Evolutionary conservation across 1,284 basidiomycete species (phyloP).

Genomic region (Melampsora larici-populina): DNA sequence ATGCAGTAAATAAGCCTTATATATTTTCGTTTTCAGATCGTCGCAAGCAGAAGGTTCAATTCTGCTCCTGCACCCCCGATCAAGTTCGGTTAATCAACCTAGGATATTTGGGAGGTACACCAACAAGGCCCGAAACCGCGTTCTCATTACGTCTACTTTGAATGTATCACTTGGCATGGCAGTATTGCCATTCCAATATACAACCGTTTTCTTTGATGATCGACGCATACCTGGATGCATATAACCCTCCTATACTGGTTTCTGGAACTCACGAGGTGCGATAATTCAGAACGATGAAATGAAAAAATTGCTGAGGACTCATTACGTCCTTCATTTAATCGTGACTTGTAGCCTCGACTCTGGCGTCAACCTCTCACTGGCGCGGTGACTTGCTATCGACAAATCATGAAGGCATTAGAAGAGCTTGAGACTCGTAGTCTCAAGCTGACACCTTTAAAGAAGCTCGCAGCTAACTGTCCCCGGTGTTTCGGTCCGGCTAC

Average conservation of each 20-base stretch:
- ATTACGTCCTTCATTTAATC: not conserved
- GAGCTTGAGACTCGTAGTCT: not conserved
- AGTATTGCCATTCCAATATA: not conserved
- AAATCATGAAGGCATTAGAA: not conserved
- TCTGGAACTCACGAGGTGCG: not conserved
- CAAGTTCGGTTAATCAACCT: not conserved
- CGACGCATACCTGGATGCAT: too few relatives aligned
- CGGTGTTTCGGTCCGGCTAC: slow-evolving; percentile 9
- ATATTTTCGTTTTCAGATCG: too few relatives aligned
- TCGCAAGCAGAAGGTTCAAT: not conserved
- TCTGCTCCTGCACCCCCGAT: slow-evolving; percentile 13
- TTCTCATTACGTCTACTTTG: slow-evolving; percentile 10
- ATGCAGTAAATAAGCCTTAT: too few relatives aligned
- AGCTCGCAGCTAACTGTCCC: not conserved
- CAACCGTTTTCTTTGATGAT: too few relatives aligned
- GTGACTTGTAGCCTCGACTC: not conserved
- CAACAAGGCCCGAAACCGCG: not conserved
- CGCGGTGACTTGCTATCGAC: not conserved
- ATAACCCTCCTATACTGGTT: not conserved
- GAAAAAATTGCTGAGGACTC: too few relatives aligned
- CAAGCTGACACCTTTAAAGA: not conserved
- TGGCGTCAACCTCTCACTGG: slow-evolving; percentile 11
- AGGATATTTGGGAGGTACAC: not conserved
- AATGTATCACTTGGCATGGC: slow-evolving; percentile 2
- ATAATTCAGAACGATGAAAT: too few relatives aligned